Base-by-base conservation (phyloP, 2,329 filamentous ascomycete species). In the Apiospora kogelbergensis region DNA sequence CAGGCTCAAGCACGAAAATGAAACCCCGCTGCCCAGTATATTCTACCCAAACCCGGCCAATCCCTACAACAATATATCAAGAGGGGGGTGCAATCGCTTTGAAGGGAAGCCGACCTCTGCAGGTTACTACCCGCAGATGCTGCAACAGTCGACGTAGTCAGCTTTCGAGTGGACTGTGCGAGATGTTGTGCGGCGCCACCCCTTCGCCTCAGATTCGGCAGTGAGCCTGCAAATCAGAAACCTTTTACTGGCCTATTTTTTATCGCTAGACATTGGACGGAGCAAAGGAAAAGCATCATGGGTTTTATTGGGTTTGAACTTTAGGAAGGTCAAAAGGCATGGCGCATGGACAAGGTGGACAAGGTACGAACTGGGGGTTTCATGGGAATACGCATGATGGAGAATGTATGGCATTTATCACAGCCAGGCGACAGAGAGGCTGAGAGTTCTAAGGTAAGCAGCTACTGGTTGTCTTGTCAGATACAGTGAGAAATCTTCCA, bases 51-150 rank as follows among this genome's bases (percentile, higher is more conserved):
- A 60, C 20, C 53, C 30, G 30, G 30, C 26, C 53, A 33, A 17
- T 6, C 17, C 53, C 20, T 81, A 82, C 0, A 73, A 78, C 0
- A 73, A 78, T 22, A 26, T 53, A 9, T 53, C 22, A 20, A 22
- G 79, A 65, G 80, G 80, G 37, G 80, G 80, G 37, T 85, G 85
- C 70, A 83, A 83, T 20, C 82, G 84, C 11, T 89, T 86, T 71
- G 86, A 89, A 67, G 84, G 84, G 68, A 89, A 88, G 73, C 57
- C 83, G 11, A 83, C 78, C 57, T 87, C 86, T 6, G 78, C 77
- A 26, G 86, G 86, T 17, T 88, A 86, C 71, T 89, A 88, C 70
- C 87, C 87, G 2, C 84, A 82, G 6, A 78, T 84, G 72, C 76
- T 85, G 40, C 79, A 83, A 7, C 84, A 84, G 30, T 82, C 85